Evolutionary conservation across 1,284 basidiomycete genomes (phyloP).

Genomic region (Cutaneotrichosporon curvatum): DNA sequence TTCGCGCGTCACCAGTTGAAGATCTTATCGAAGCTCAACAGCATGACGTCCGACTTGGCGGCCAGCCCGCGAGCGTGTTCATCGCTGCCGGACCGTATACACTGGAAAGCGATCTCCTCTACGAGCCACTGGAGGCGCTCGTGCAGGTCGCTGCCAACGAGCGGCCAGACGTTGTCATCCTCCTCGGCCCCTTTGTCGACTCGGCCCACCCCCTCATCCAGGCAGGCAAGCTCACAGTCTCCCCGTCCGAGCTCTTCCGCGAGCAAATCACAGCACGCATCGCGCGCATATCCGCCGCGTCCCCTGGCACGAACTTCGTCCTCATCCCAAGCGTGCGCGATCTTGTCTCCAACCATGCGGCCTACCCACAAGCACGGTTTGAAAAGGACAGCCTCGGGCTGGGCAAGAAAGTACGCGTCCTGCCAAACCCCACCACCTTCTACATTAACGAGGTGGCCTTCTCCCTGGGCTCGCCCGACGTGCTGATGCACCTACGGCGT

Average conservation of each 20-base stretch:
- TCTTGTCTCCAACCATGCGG: conserved; percentile 67
- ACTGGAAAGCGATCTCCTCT: conserved; percentile 65
- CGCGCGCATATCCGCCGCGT: conserved; percentile 54
- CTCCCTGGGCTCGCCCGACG: conserved; percentile 71
- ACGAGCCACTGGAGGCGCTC: conserved; percentile 60
- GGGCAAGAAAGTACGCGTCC: conserved; percentile 59
- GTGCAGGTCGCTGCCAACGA: conserved; percentile 54
- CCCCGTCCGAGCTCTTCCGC: conserved; percentile 65
- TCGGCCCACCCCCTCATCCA: conserved; percentile 64
- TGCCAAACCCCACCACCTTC: conserved; percentile 84
- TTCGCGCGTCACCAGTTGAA: conserved; percentile 32
- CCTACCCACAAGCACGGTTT: conserved; percentile 79
- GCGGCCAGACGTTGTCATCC: conserved; percentile 67
- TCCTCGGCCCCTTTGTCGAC: conserved; percentile 90
- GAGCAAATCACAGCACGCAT: conserved; percentile 60
- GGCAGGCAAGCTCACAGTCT: conserved; percentile 60
- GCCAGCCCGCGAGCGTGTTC: conserved; percentile 56
- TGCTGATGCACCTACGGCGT: conserved; percentile 77
- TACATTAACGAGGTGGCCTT: conserved; percentile 77
- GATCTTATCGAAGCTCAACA: conserved; percentile 39
- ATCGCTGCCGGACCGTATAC: conserved; percentile 79
- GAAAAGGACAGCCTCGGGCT: conserved; percentile 47
- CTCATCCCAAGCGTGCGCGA: conserved; percentile 79
- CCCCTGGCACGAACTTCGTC: conserved; percentile 63
- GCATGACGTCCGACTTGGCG: conserved; percentile 39